Evolutionary conservation across 2,329 filamentous ascomycete genomes (phyloP).

Genomic region (Zalaria sp.): DNA sequence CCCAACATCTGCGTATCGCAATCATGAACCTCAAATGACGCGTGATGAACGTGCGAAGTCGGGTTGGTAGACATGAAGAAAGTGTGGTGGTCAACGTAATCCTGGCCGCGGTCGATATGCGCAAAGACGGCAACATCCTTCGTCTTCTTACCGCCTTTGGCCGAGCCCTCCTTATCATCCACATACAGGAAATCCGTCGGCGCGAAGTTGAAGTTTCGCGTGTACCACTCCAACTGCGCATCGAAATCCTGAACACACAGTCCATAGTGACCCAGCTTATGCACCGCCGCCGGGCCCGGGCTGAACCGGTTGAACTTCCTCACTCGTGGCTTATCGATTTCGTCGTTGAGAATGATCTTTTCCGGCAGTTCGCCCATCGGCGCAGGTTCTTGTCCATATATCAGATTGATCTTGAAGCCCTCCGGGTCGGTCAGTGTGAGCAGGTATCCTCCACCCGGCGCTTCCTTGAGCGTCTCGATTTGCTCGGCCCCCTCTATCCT

Average conservation of each 20-base stretch:
- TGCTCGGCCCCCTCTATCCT: constrained; percentile 15
- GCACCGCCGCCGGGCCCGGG: constrained; percentile 33
- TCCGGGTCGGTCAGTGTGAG: constrained; percentile 25
- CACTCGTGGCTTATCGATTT: constrained; percentile 22
- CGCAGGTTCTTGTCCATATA: constrained; percentile 21
- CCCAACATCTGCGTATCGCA: constrained; percentile 57
- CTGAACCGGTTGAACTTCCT: constrained; percentile 28
- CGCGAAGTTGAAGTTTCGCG: constrained; percentile 30
- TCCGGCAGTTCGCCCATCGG: constrained; percentile 11
- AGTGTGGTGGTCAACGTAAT: constrained; percentile 40
- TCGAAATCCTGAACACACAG: constrained; percentile 20
- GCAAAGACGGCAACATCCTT: constrained; percentile 26
- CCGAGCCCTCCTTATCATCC: background rate
- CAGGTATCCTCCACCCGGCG: constrained; percentile 25
- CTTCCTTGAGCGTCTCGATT: constrained; percentile 19
- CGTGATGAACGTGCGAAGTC: constrained; percentile 46
- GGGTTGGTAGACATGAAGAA: constrained; percentile 34
- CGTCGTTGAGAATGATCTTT: constrained; percentile 22
- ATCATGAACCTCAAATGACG: constrained; percentile 56
- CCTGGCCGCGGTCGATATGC: constrained; percentile 38
- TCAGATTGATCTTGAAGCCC: constrained; percentile 25
- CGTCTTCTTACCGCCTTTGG: constrained; percentile 4
- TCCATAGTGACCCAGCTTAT: constrained; percentile 37
- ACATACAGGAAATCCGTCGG: constrained; percentile 25
- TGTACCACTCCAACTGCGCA: constrained; percentile 17